phyloP scores from a whole-genome alignment of 306 rosid genomes.

The Notholithocarpus densiflorus region DNA sequence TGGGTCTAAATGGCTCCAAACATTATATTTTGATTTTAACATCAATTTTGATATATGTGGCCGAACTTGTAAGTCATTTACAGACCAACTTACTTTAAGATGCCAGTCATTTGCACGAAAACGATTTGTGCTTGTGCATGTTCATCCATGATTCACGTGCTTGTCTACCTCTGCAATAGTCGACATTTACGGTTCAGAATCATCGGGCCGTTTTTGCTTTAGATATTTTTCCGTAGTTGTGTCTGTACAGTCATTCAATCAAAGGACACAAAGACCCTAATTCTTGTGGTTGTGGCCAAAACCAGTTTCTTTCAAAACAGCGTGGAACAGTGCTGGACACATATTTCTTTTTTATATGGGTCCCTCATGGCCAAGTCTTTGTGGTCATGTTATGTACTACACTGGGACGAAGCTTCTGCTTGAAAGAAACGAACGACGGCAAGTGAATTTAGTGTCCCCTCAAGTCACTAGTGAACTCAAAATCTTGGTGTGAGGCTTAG shows the following conservation, averaged over 20 bases:
- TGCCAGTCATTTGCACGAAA: neutral
- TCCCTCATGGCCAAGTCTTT: neutral
- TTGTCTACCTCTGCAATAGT: no score
- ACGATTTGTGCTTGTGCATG: neutral
- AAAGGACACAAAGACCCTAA: neutral
- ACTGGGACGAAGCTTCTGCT: neutral
- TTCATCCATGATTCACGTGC: neutral
- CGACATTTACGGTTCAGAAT: no score
- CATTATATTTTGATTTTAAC: neutral
- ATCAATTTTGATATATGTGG: neutral
- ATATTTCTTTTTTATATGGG: neutral
- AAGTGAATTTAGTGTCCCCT: no score
- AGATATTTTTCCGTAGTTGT: no score
- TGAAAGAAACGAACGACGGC: no score
- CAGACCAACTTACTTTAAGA: neutral
- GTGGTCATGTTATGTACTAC: neutral
- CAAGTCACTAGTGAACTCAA: no score
- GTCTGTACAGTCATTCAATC: no score
- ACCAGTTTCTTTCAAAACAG: neutral
- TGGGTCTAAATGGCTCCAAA: no score
- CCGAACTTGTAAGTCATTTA: neutral
- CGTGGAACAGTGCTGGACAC: neutral
- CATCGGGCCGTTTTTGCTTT: no score
- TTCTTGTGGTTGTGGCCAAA: neutral
- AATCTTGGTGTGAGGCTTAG: no score